Percentiles rank a stretch among this genome's conserved stretches.
These are phyloP conservation scores for Scenedesmus sp. DNA, from an alignment of 163 green algal genomes.

Conservation along the genomic window DNA sequence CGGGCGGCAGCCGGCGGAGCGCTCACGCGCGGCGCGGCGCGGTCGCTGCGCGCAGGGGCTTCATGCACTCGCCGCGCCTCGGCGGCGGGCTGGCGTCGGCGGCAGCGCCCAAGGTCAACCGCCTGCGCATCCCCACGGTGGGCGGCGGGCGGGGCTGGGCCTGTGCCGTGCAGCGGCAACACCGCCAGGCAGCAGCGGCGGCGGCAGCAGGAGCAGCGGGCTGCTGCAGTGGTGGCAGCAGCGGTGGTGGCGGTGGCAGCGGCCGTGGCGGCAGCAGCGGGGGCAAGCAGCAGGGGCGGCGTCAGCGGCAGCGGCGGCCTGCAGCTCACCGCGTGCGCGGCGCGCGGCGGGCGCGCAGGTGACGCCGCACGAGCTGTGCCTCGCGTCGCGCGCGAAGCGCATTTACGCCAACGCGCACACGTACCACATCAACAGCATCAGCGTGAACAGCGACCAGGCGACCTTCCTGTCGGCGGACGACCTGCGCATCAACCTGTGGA, in stretches of 20 bases:
- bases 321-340: neutral
- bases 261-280: too few relatives aligned
- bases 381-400: slow-evolving; percentile 80
- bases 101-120: neutral
- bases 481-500: slow-evolving; percentile 98
- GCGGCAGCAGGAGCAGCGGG: neutral
- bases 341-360: slow-evolving; percentile 5
- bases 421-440: slow-evolving; percentile 99
- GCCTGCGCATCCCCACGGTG: slow-evolving; percentile 23
- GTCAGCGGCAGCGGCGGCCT: slow-evolving; percentile 16
- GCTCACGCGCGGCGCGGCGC: neutral
- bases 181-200: neutral
- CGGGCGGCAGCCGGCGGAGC: neutral
- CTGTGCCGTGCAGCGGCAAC: neutral
- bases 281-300: neutral
- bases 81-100: neutral
- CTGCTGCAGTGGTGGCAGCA: neutral
- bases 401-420: slow-evolving; percentile 94
- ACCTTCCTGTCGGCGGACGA: slow-evolving; percentile 98
- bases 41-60: slow-evolving; percentile 21
- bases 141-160: neutral
- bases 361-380: slow-evolving; percentile 63
- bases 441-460: slow-evolving; percentile 91
- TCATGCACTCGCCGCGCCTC: slow-evolving; percentile 34
- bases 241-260: too few relatives aligned